These are phyloP conservation scores for Metarhizium humberi DNA, from an alignment of 2,329 filamentous ascomycete species.

Conservation along the genomic window DNA sequence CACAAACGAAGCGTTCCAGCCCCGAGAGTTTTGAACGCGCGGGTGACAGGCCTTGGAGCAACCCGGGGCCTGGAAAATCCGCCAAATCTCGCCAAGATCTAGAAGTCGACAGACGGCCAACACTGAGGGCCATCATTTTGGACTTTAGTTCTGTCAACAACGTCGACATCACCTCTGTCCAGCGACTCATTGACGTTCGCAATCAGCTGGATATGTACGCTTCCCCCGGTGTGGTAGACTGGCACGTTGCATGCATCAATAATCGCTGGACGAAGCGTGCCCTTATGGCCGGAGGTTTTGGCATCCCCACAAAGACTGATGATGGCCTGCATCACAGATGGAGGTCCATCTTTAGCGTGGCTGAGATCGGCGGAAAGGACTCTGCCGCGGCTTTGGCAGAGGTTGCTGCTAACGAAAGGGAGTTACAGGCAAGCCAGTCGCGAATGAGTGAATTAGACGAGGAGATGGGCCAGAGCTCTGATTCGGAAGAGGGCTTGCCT, in stretches of 20 bases:
- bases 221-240: constrained; percentile 73
- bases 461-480: constrained; percentile 24
- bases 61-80: constrained; percentile 57
- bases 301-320: constrained; percentile 54
- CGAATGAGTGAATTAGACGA: constrained; percentile 17
- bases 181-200: constrained; percentile 86
- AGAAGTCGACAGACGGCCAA: constrained; percentile 42
- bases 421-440: constrained; percentile 4
- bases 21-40: constrained; percentile 51
- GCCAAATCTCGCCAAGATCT: constrained; percentile 30
- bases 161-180: constrained; percentile 85
- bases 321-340: constrained; percentile 54
- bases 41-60: constrained; percentile 90
- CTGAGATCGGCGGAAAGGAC: constrained; percentile 66
- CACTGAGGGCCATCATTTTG: constrained; percentile 80
- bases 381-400: constrained; percentile 65
- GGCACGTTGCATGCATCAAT: constrained; percentile 91
- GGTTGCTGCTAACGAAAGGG: constrained; percentile 44
- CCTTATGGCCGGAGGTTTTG: constrained; percentile 79
- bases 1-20: constrained; percentile 68
- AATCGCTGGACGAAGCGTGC: constrained; percentile 89
- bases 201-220: constrained; percentile 88
- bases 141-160: constrained; percentile 94
- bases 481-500: not conserved
- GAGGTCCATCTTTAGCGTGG: constrained; percentile 93